A percentile compares a stretch with the other conserved stretches of the same genome.
phyloP scores from a whole-genome alignment of 768 basidiomycete species.

The Mycena vulgaris region DNA sequence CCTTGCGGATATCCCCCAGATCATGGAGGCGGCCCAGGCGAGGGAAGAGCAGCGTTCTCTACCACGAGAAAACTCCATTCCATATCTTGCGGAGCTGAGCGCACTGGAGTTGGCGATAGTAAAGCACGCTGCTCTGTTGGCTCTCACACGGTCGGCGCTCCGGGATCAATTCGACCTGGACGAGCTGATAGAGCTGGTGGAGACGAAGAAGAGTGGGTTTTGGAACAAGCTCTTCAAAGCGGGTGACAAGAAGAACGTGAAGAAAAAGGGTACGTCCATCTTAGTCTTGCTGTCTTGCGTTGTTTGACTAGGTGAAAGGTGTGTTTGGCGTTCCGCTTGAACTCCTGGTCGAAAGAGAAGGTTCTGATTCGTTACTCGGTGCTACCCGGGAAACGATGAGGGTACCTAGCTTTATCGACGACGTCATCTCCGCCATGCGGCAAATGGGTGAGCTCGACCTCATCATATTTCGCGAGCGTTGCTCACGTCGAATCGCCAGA shows the following conservation, averaged over 20 bases:
- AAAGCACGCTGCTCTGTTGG: slow-evolving; percentile 91
- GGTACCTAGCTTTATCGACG: slow-evolving; percentile 98
- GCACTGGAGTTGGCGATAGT: slow-evolving; percentile 91
- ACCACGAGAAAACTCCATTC: slow-evolving; percentile 82
- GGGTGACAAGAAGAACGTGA: slow-evolving; percentile 90
- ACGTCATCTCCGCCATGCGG: slow-evolving; percentile 97
- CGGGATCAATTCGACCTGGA: slow-evolving; percentile 91
- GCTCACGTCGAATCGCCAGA: slow-evolving; percentile 63
- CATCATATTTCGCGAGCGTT: not conserved
- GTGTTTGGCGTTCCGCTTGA: slow-evolving; percentile 96
- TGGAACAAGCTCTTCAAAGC: slow-evolving; percentile 97
- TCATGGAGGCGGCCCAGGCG: slow-evolving; percentile 94
- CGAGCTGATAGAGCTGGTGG: slow-evolving; percentile 93
- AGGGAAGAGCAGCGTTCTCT: slow-evolving; percentile 90
- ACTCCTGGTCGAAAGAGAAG: slow-evolving; percentile 92
- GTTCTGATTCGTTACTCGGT: slow-evolving; percentile 95
- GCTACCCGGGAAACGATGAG: slow-evolving; percentile 87
- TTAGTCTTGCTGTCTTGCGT: slow-evolving; percentile 15
- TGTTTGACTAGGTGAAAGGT: slow-evolving; percentile 61
- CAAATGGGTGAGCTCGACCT: slow-evolving; percentile 88
- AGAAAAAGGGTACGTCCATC: slow-evolving; percentile 80
- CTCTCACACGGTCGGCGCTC: slow-evolving; percentile 83
- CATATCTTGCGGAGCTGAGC: slow-evolving; percentile 88
- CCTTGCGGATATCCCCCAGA: slow-evolving; percentile 93
- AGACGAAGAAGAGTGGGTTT: slow-evolving; percentile 93